phyloP scores from a whole-genome alignment of 164 flowering plant species.

The Chloranthus sessilifolius region DNA sequence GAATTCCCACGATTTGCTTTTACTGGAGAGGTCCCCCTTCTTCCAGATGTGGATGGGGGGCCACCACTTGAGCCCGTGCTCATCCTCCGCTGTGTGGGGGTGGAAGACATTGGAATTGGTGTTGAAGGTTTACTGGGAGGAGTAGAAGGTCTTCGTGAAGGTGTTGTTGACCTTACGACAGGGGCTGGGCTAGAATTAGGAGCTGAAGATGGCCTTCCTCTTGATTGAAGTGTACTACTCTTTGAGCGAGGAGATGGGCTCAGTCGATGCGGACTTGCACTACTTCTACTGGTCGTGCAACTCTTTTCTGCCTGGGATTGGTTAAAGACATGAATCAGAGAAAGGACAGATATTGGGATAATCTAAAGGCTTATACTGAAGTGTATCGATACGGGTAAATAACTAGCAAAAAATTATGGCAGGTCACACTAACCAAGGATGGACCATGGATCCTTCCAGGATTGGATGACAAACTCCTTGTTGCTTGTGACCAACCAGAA shows the following conservation, averaged over 20 bases:
- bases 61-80: conserved; percentile 56
- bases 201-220: conserved; percentile 73
- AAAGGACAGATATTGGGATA: background rate
- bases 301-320: conserved; percentile 70
- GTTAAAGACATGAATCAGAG: background rate
- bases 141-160: conserved; percentile 67
- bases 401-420: too few species aligned
- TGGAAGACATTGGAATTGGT: conserved; percentile 58
- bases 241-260: conserved; percentile 85
- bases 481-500: too few species aligned
- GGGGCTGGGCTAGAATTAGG: conserved; percentile 63
- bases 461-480: too few species aligned
- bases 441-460: too few species aligned
- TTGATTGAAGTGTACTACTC: conserved; percentile 35
- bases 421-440: too few species aligned
- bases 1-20: conserved; percentile 74
- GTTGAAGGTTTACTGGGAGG: conserved; percentile 62
- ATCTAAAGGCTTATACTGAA: too few species aligned
- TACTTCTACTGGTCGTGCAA: conserved; percentile 60
- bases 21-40: conserved; percentile 69
- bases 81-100: conserved; percentile 66
- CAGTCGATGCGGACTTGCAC: conserved; percentile 86
- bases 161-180: conserved; percentile 35
- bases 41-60: conserved; percentile 34
- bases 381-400: too few species aligned